phyloP scores from a whole-genome alignment of 2,329 filamentous ascomycete species.

The Aspergillus sp. region DNA sequence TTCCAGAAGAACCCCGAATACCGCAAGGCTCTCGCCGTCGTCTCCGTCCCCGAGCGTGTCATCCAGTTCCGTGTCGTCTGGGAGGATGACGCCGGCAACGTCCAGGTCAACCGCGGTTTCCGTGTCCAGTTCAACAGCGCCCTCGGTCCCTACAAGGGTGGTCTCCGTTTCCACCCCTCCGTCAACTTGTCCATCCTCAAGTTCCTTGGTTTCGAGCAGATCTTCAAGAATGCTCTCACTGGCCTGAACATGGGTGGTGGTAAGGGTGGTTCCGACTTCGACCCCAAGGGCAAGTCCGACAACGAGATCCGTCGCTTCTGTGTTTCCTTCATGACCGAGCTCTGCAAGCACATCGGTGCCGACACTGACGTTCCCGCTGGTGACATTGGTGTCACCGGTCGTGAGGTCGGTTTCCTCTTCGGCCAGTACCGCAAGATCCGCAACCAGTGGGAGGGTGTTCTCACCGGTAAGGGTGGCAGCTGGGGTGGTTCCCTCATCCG shows the following conservation, averaged over 20 bases:
- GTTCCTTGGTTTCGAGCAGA: constrained; percentile 98
- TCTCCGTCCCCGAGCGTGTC: constrained; percentile 88
- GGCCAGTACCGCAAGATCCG: constrained; percentile 86
- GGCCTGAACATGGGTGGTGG: constrained; percentile 94
- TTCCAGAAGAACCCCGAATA: constrained; percentile 95
- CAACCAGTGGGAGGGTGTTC: constrained; percentile 92
- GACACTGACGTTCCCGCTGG: constrained; percentile 96
- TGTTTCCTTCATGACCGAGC: constrained; percentile 91
- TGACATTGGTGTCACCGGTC: constrained; percentile 90
- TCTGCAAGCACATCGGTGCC: constrained; percentile 92
- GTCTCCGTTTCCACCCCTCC: constrained; percentile 84
- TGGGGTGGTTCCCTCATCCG: constrained; percentile 96
- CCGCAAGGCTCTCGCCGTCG: constrained; percentile 83
- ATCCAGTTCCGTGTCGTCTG: constrained; percentile 97
- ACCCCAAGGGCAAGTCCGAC: constrained; percentile 98
- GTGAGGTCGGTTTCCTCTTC: constrained; percentile 94
- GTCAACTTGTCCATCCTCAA: constrained; percentile 73
- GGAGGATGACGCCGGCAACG: constrained; percentile 85
- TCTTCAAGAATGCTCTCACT: constrained; percentile 99
- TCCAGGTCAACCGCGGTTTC: constrained; percentile 92
- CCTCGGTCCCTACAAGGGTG: constrained; percentile 96
- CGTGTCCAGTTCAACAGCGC: constrained; percentile 99
- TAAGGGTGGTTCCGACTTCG: constrained; percentile 97
- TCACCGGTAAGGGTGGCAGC: constrained; percentile 90
- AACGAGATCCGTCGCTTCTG: constrained; percentile 98